Percentiles rank a stretch among this genome's conserved stretches.
These are phyloP conservation scores for Colletotrichum spinosum DNA, from an alignment of 2,329 filamentous ascomycete genomes.

Conservation along the genomic window DNA sequence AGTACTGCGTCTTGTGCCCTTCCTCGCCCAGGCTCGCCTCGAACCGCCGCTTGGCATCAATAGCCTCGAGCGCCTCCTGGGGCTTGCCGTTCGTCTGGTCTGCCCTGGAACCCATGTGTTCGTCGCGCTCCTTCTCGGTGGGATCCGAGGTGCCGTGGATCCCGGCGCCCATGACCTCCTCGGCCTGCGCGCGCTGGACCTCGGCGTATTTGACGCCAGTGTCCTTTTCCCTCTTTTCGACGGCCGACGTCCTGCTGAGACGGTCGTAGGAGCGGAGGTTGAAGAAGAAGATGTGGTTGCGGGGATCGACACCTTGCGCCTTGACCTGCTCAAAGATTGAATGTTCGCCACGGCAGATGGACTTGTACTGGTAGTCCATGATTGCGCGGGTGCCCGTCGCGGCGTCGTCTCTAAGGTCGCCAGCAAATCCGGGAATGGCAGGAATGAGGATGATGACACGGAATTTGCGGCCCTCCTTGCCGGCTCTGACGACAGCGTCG, in stretches of 20 bases:
- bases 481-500: conserved; percentile 85
- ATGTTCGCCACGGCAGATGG: conserved; percentile 89
- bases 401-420: conserved; percentile 85
- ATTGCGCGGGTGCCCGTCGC: conserved; percentile 91
- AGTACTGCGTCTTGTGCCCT: conserved; percentile 51
- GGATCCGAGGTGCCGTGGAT: conserved; percentile 69
- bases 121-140: conserved; percentile 57
- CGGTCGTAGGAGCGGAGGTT: conserved; percentile 94
- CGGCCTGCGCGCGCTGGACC: conserved; percentile 87
- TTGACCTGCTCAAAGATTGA: conserved; percentile 87
- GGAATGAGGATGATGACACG: conserved; percentile 91
- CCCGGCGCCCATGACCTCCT: conserved; percentile 84
- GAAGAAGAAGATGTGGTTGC: conserved; percentile 89
- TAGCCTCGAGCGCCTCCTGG: conserved; percentile 50
- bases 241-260: conserved; percentile 81
- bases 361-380: conserved; percentile 99
- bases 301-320: conserved; percentile 80
- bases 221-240: conserved; percentile 81
- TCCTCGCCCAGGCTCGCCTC: conserved; percentile 58
- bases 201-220: conserved; percentile 88
- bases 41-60: conserved; percentile 64
- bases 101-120: conserved; percentile 58
- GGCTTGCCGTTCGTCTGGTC: conserved; percentile 45
- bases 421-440: conserved; percentile 92
- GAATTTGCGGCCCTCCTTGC: conserved; percentile 88